Evolutionary conservation across 1,284 basidiomycete genomes (phyloP), one percentile per base, ranked within the genome.

Genomic region (Microbotryum intermedium): DNA sequence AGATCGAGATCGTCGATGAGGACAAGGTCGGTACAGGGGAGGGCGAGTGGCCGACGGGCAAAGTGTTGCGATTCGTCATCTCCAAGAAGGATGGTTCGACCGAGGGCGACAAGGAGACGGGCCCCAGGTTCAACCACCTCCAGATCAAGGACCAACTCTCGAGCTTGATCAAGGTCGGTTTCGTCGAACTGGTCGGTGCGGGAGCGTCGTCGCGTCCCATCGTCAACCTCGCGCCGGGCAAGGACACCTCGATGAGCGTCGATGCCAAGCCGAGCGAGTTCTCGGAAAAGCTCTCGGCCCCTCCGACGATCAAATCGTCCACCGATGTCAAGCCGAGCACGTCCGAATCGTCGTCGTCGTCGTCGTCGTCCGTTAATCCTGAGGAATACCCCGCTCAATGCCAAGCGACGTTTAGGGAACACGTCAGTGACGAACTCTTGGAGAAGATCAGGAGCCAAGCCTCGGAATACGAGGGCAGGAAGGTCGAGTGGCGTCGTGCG

Each of bases 21-120:
- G 87, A 86, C 4, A 80, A 76, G 39, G 80, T 91, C 60, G 84
- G 85, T 61, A 78, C 80, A 43, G 84, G 83, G 52, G 84, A 87
- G 47, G 79, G 92, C 58, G 70, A 72, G 52, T 79, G 77, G 61
- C 85, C 86, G 23, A 81, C 81, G 69, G 83, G 85, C 20, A 84
- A 85, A 10, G 85, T 88, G 1, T 76, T 94, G 64, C 84, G 83
- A 72, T 90, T 90, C 59, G 58, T 58, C 26, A 50, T 68, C 53
- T 21, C 52, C 25, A 59, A 59, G 50, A 56, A 54, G 42, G 59
- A 61, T 23, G 62, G 62, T 23, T 42, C 57, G 25, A 21, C 45
- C 69, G 71, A 65, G 11, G 71, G 71, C 52, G 73, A 70, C 13
- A 70, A 50, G 26, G 59, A 67, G 56, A 71, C 65, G 9, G 73